Conservation (phyloP, 2,329 filamentous ascomycete genomes). For the Monilinia aucupariae region DNA sequence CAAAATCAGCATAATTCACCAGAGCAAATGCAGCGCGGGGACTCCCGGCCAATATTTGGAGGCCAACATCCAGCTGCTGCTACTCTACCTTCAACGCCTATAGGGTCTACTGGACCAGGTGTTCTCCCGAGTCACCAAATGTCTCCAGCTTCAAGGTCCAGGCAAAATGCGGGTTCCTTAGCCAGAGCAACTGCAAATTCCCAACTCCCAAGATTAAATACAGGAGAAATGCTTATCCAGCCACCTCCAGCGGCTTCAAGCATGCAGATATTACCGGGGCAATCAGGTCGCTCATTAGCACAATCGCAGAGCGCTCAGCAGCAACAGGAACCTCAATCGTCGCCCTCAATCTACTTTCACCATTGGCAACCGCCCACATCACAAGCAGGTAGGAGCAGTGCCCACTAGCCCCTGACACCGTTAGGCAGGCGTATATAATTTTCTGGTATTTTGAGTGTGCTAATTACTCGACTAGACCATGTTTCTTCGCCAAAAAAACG, state of each 20-base stretch:
- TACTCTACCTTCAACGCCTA: slow-evolving; percentile 33
- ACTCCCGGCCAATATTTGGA: slow-evolving; percentile 40
- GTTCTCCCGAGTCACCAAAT: slow-evolving; percentile 34
- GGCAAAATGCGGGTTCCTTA: slow-evolving; percentile 28
- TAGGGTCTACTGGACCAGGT: slow-evolving; percentile 24
- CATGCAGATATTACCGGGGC: slow-evolving; percentile 42
- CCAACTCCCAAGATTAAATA: slow-evolving; percentile 41
- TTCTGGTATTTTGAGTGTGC: slow-evolving; percentile 37
- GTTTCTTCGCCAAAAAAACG: slow-evolving; percentile 80
- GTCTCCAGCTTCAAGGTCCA: slow-evolving; percentile 33
- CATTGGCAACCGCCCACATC: slow-evolving; percentile 82
- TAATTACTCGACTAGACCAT: slow-evolving; percentile 46
- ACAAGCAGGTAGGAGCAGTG: slow-evolving; percentile 49
- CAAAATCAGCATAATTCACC: slow-evolving; percentile 45
- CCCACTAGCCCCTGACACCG: slow-evolving; percentile 65
- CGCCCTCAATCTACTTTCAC: slow-evolving; percentile 80
- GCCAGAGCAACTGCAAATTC: slow-evolving; percentile 31
- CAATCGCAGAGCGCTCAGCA: slow-evolving; percentile 46
- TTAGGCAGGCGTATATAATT: slow-evolving; percentile 57
- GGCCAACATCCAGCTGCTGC: slow-evolving; percentile 26
- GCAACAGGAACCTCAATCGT: slow-evolving; percentile 54
- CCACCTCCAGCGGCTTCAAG: slow-evolving; percentile 37
- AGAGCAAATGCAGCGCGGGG: slow-evolving; percentile 50
- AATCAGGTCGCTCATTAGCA: slow-evolving; percentile 43
- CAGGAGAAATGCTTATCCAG: slow-evolving; percentile 38